These are phyloP conservation scores for Sarocladiaceae sp. DNA, from an alignment of 2,329 filamentous ascomycete genomes.

Conservation along the genomic window DNA sequence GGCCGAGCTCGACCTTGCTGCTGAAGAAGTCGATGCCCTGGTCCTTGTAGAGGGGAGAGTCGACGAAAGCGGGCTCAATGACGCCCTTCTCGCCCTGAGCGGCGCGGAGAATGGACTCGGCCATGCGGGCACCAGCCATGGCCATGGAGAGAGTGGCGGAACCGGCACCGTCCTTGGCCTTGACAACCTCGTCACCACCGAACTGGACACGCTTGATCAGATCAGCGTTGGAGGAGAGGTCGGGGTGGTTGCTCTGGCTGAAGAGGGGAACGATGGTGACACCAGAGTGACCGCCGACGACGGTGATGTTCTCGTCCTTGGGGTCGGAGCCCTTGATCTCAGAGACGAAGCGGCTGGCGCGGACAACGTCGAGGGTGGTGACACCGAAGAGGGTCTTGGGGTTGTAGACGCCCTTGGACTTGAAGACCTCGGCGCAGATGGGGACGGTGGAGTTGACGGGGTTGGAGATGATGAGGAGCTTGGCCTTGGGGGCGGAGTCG, in stretches of 20 bases:
- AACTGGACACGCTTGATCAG: constrained; percentile 97
- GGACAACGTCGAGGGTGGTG: constrained; percentile 97
- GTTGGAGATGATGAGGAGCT: constrained; percentile 97
- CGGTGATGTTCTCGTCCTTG: constrained; percentile 87
- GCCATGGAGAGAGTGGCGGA: constrained; percentile 99
- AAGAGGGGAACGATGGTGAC: constrained; percentile 98
- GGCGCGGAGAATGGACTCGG: constrained; percentile 91
- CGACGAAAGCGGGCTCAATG: constrained; percentile 93
- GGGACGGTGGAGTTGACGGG: constrained; percentile 99
- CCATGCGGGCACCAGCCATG: constrained; percentile 80
- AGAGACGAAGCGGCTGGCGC: constrained; percentile 95
- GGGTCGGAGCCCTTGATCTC: constrained; percentile 90
- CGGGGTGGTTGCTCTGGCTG: constrained; percentile 84
- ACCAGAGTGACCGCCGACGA: constrained; percentile 95
- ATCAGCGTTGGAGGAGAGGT: constrained; percentile 71
- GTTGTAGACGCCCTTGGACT: constrained; percentile 94
- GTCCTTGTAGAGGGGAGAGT: constrained; percentile 97
- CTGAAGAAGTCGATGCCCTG: constrained; percentile 97
- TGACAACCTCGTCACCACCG: constrained; percentile 97
- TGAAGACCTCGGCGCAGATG: constrained; percentile 96
- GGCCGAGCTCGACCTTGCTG: constrained; percentile 91
- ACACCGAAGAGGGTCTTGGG: constrained; percentile 99
- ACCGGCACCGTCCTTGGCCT: constrained; percentile 97
- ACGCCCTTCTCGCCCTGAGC: constrained; percentile 91
- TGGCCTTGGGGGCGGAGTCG: constrained; percentile 83